Evolutionary conservation across 306 rosid genomes (phyloP), one percentile per base, ranked within the genome.

Genomic region (Cucurbita argyrosperma): DNA sequence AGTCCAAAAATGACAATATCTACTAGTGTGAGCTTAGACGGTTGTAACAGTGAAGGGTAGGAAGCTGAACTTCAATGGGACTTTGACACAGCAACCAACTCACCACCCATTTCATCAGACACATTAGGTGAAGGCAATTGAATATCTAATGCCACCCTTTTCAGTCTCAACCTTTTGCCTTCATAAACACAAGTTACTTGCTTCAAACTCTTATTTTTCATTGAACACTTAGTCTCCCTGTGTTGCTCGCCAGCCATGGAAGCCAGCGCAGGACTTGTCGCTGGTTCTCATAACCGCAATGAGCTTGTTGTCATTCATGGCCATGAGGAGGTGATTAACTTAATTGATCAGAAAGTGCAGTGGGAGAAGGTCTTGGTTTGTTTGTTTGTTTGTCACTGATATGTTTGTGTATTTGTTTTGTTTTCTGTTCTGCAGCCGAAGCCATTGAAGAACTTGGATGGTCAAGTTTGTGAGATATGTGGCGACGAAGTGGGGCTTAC

Each of bases 391-490:
- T 40, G 51, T 54, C 47, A 37, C 37, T 59, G 7, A 45, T 57
- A 37, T 26, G 35, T 10, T 19, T 50, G 40, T 40, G 26, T 65
- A 0, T 39, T 2, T 66, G 30, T 64, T 69, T 68, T 37, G 18
- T 58, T 11, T 61, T 65, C 42, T 74, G 46, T 74, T 65, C 46
- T 85, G 87, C 90, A 93, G 98, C 97, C 76, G n/a, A 93, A 93
- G 80, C 81, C 90, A 8, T 84, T 93, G 92, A 89, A 88, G 90
- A 93, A 90, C 83, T 84, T 90, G 90, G 98, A 93, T 60, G 97
- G 98, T 15, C 96, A 93, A 55, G 89, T 89, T 64, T 93, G 98
- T 80, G 98, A 93, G 94, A 93, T 93, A 60, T 93, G 98, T 26
- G 97, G 98, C 0, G 98, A 93, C 74, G 96, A 82, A 4, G 97